Percentiles rank a stretch among this genome's conserved stretches.
phyloP scores from a whole-genome alignment of 2,329 filamentous ascomycete genomes.

The Aspergillus pseudoterreus region DNA sequence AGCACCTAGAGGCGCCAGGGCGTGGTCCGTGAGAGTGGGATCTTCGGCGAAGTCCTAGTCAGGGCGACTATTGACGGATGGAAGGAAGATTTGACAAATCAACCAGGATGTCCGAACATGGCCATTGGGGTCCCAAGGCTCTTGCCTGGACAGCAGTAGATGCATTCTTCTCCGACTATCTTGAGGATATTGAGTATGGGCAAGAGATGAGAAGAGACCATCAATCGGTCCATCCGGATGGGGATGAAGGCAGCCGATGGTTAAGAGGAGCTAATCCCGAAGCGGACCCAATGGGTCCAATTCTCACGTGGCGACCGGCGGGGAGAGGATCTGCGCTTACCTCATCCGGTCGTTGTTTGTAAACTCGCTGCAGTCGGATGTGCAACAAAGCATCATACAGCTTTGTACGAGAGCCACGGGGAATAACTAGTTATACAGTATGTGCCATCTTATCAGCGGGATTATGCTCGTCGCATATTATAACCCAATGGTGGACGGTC shows the following conservation, averaged over 20 bases:
- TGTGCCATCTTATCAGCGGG: no score
- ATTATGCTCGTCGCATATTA: no score
- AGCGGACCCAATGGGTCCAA: no score
- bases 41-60: conserved; percentile 10
- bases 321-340: background rate
- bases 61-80: background rate
- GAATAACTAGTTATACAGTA: no score
- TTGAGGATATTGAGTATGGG: no score
- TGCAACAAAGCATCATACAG: background rate
- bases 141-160: background rate
- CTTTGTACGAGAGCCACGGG: background rate
- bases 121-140: no score
- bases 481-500: no score
- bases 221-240: background rate
- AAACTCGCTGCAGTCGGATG: background rate
- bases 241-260: background rate
- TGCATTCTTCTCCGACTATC: background rate
- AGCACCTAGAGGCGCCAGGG: background rate
- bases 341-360: background rate
- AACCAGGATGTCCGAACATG: background rate
- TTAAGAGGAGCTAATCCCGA: no score
- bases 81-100: background rate
- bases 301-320: background rate
- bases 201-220: background rate
- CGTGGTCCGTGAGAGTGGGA: conserved; percentile 7